Evolutionary conservation across 2,329 filamentous ascomycete species (phyloP).

Genomic region (Mollisia scopiformis): DNA sequence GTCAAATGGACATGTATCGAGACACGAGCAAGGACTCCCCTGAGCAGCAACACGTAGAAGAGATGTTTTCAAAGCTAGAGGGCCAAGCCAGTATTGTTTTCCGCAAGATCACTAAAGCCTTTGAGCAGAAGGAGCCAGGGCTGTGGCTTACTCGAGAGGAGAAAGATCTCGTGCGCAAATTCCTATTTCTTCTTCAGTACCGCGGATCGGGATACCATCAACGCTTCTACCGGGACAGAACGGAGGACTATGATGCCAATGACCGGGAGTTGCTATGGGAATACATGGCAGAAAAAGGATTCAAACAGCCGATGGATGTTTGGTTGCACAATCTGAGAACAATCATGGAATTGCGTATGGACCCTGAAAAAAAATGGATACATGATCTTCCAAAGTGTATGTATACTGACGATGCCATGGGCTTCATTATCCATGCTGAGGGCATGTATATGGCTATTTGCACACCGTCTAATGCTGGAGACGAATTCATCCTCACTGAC

Average conservation of each 20-base stretch:
- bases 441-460: conserved; percentile 36
- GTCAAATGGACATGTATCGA: conserved; percentile 37
- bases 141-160: conserved; percentile 39
- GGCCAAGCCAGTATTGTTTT: conserved; percentile 26
- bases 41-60: conserved; percentile 32
- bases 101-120: conserved; percentile 23
- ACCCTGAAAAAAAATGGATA: conserved; percentile 33
- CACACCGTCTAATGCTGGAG: conserved; percentile 27
- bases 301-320: conserved; percentile 37
- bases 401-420: conserved; percentile 36
- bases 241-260: conserved; percentile 38
- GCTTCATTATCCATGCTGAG: conserved; percentile 35
- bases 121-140: conserved; percentile 24
- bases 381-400: conserved; percentile 28
- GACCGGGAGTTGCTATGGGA: conserved; percentile 31
- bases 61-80: conserved; percentile 34
- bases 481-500: conserved; percentile 40
- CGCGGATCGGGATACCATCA: conserved; percentile 40
- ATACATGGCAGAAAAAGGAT: conserved; percentile 38
- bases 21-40: conserved; percentile 24
- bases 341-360: conserved; percentile 38
- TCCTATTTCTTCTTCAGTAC: conserved; percentile 50
- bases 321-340: conserved; percentile 39
- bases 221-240: conserved; percentile 40
- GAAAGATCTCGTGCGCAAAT: conserved; percentile 45